Conservation (phyloP, 257 asterid species). For the Jacaranda copaia region DNA sequence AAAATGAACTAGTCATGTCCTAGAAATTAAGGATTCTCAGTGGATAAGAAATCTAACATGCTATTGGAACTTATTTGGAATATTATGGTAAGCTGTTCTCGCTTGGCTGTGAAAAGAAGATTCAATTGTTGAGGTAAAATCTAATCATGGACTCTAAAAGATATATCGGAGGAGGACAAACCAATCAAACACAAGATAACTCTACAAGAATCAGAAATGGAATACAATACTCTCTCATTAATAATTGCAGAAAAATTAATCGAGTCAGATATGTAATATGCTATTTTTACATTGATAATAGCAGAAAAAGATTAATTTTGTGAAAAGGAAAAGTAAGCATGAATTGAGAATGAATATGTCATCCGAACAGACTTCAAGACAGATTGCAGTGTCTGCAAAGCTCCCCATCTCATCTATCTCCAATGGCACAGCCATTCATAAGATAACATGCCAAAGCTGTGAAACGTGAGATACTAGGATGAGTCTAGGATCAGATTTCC, state of each 20-base stretch:
- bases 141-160: constrained; percentile 22
- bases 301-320: neutral
- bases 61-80: constrained; percentile 7
- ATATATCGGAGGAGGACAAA: constrained; percentile 4
- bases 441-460: neutral
- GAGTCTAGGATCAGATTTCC: constrained; percentile 4
- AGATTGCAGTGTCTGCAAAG: too few species aligned
- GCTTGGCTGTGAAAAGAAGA: neutral
- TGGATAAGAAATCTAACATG: neutral
- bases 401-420: too few species aligned
- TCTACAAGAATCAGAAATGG: constrained; percentile 15
- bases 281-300: constrained; percentile 5
- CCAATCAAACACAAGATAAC: neutral
- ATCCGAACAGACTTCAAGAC: too few species aligned
- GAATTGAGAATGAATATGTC: neutral
- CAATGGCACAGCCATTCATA: neutral
- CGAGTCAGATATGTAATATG: constrained; percentile 9
- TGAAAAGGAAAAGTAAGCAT: neutral
- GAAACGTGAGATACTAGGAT: constrained; percentile 13
- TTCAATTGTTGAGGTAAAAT: neutral
- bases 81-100: constrained; percentile 1
- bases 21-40: constrained; percentile 17
- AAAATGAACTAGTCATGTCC: constrained; percentile 2
- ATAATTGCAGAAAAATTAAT: constrained; percentile 12
- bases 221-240: neutral